phyloP scores from a whole-genome alignment of 257 asterid species.

The Ophiorrhiza pumila region DNA sequence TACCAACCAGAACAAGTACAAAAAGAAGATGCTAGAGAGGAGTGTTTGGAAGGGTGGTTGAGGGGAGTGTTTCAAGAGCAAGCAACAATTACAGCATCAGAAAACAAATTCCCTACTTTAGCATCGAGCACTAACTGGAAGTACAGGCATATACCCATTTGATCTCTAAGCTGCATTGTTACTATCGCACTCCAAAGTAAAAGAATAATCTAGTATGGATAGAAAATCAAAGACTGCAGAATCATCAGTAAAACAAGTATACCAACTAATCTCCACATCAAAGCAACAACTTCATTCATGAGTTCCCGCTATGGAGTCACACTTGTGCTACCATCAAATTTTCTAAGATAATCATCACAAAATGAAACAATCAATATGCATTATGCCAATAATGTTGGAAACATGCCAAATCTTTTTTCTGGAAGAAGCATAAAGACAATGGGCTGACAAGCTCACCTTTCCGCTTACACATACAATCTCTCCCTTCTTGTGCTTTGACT shows the following conservation, averaged over 20 bases:
- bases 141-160: not conserved
- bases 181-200: not conserved
- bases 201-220: not conserved
- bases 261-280: not conserved
- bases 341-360: not conserved
- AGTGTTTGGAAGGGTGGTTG: too few relatives aligned
- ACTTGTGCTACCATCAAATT: not conserved
- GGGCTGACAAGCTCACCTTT: slow-evolving; percentile 54
- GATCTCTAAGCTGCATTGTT: not conserved
- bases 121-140: not conserved
- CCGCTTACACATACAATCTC: slow-evolving; percentile 92
- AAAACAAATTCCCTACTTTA: too few relatives aligned
- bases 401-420: slow-evolving; percentile 2
- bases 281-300: not conserved
- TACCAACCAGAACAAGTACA: not conserved
- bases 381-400: not conserved
- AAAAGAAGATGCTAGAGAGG: not conserved
- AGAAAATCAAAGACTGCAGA: not conserved
- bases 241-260: not conserved
- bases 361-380: not conserved
- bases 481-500: slow-evolving; percentile 79
- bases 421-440: slow-evolving; percentile 14
- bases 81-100: slow-evolving; percentile 4
- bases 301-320: too few relatives aligned
- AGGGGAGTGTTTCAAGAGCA: too few relatives aligned